phyloP scores from a whole-genome alignment of 2,329 filamentous ascomycete genomes.

The Alternaria dauci region DNA sequence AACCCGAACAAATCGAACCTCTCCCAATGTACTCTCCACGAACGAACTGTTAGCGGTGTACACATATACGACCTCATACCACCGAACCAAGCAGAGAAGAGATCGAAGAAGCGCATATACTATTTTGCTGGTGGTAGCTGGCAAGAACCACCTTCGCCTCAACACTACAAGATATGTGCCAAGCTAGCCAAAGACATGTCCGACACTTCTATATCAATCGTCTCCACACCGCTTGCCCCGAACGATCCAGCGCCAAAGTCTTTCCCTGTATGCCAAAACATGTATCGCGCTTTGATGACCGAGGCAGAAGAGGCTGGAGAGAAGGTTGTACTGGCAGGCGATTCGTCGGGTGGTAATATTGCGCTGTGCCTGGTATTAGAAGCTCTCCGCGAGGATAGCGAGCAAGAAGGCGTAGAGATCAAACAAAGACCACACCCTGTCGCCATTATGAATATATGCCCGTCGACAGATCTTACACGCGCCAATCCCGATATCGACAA shows the following conservation, averaged over 20 bases:
- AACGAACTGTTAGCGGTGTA: constrained; percentile 55
- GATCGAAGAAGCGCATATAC: constrained; percentile 53
- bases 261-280: constrained; percentile 58
- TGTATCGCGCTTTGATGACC: constrained; percentile 56
- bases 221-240: constrained; percentile 65
- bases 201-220: constrained; percentile 55
- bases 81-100: constrained; percentile 17
- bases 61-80: constrained; percentile 57
- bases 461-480: constrained; percentile 60
- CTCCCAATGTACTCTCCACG: constrained; percentile 47
- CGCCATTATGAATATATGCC: constrained; percentile 57
- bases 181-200: constrained; percentile 56
- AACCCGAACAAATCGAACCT: constrained; percentile 46
- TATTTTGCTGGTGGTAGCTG: constrained; percentile 67
- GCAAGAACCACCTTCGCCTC: constrained; percentile 58
- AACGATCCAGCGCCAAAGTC: constrained; percentile 59
- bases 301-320: constrained; percentile 52
- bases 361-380: constrained; percentile 54
- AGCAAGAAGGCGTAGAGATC: constrained; percentile 9
- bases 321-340: constrained; percentile 61
- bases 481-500: constrained; percentile 55
- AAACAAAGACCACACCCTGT: constrained; percentile 37
- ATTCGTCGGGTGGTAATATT: constrained; percentile 66
- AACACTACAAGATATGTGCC: constrained; percentile 63
- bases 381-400: constrained; percentile 46